A percentile compares a stretch with the other conserved stretches of the same genome.
Conservation (phyloP, 2,329 filamentous ascomycete genomes). For the Beauveria pseudobassiana region DNA sequence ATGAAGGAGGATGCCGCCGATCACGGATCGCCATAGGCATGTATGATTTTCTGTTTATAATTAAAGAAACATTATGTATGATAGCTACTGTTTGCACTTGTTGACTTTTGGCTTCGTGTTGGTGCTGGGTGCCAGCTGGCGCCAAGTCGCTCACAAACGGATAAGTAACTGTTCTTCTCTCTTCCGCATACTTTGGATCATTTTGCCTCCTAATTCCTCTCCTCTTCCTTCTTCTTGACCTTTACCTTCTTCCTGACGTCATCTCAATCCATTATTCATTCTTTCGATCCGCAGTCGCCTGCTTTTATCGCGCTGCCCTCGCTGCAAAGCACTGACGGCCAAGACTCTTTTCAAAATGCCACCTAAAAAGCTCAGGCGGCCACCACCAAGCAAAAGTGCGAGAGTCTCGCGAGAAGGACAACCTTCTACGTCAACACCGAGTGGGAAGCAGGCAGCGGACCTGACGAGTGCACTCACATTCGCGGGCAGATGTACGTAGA, state of each 20-base stretch:
- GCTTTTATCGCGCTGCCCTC: background rate
- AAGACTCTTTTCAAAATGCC: background rate
- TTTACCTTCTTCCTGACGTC: too few relatives aligned
- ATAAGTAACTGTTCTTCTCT: background rate
- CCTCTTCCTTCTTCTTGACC: too few relatives aligned
- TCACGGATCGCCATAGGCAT: slow-evolving; percentile 21
- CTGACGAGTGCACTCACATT: slow-evolving; percentile 14
- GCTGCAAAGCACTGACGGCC: background rate
- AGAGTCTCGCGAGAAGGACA: background rate
- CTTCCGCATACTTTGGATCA: background rate
- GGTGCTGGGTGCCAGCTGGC: background rate
- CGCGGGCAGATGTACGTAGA: slow-evolving; percentile 31
- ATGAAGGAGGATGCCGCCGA: slow-evolving; percentile 35
- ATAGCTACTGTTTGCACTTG: background rate
- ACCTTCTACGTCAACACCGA: slow-evolving; percentile 22
- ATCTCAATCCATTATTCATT: background rate
- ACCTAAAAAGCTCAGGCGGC: background rate
- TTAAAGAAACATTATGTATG: background rate
- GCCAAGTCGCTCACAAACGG: background rate
- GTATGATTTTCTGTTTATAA: background rate
- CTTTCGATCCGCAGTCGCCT: background rate
- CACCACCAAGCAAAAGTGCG: background rate
- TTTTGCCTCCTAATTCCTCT: background rate
- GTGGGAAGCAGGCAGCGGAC: slow-evolving; percentile 14
- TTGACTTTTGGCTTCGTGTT: background rate